Conservation (phyloP, 164 flowering plant species). For the Taxillus chinensis region DNA sequence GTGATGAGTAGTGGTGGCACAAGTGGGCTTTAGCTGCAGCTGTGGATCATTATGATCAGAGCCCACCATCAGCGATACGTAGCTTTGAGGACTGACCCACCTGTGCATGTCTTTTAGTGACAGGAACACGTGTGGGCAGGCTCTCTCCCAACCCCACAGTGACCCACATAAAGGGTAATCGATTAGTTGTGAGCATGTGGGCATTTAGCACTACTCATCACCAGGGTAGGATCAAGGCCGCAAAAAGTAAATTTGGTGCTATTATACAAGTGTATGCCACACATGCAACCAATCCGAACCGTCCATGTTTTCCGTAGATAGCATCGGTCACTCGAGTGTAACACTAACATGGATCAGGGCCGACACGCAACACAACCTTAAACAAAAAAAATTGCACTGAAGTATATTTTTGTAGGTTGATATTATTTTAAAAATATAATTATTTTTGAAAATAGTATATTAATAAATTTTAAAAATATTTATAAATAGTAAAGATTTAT, state of each 20-base stretch:
- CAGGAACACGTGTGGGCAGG: constrained; percentile 19
- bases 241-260: background rate
- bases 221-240: background rate
- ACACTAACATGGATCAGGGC: background rate
- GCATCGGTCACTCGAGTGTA: too few species aligned
- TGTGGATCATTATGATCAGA: background rate
- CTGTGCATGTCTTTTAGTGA: background rate
- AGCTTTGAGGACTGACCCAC: constrained; percentile 2
- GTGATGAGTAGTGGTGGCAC: background rate
- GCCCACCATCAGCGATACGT: constrained; percentile 10
- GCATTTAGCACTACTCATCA: background rate
- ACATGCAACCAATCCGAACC: background rate
- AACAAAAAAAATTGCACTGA: too few species aligned
- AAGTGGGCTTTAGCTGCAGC: background rate
- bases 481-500: too few species aligned
- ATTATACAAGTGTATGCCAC: background rate
- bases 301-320: too few species aligned
- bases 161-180: constrained; percentile 7
- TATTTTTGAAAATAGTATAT: too few species aligned
- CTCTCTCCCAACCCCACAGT: constrained; percentile 1
- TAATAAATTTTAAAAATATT: too few species aligned
- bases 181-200: constrained; percentile 16
- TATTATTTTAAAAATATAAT: too few species aligned
- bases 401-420: too few species aligned
- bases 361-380: background rate